Evolutionary conservation across 2,329 filamentous ascomycete genomes (phyloP), one percentile per base, ranked within the genome.

Genomic region (Colletotrichum scovillei): DNA sequence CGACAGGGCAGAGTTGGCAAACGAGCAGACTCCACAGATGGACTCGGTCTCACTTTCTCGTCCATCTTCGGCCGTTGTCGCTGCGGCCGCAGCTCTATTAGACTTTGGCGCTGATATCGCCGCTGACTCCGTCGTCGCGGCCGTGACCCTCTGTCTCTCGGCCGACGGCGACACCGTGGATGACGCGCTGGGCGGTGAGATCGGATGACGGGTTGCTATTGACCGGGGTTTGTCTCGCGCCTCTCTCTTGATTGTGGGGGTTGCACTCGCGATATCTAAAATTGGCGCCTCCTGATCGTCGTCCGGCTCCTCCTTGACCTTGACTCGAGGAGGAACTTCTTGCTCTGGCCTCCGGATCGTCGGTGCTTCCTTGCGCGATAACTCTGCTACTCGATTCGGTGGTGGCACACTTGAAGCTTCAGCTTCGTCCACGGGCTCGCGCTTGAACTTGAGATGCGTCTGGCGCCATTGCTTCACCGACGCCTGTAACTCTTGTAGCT

Each of bases 401-500:
- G 68, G 19, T 19, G 16, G 19, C 8, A n/a, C 19, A 22, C 24
- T 11, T 12, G 63, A 38, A 5, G 14, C 28, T 53, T 30, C 22
- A 12, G 30, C 49, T 5, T 49, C 63, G 19, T 70, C 22, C 11
- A 22, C 19, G 19, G 42, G 42, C 42, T 75, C 63, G 35, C 42
- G 49, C 63, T 69, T 74, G 62, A 70, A 52, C 14, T 53, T 53
- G 19, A 76, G 69, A 32, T 62, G 66, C 30, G 69, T 67, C 56
- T 76, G 74, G 56, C 59, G 73, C 75, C 71, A 76, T 69, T 70
- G 73, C 65, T 76, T 74, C 53, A 80, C 78, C 8, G 82, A 83
- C 22, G 84, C 85, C 65, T 88, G 87, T 64, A 97, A 84, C 80
- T 97, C 94, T 16, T 87, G 85, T 77, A 94, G 84, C 81, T 97